A percentile compares a stretch with the other conserved stretches of the same genome.
Evolutionary conservation across 2,329 filamentous ascomycete genomes (phyloP).

Genomic region (Diplodia seriata): DNA sequence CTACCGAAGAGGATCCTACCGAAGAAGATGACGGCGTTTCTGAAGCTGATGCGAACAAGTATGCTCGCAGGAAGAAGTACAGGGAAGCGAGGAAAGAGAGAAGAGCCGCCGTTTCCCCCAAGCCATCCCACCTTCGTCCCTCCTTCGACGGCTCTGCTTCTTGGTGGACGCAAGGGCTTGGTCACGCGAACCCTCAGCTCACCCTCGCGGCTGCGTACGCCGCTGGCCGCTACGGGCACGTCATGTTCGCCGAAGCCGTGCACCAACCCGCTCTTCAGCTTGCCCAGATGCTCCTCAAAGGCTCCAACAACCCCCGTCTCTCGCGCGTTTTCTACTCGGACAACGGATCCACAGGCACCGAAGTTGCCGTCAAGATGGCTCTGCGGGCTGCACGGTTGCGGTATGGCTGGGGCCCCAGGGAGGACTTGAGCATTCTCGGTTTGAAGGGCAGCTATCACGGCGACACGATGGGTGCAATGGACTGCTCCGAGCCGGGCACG

Average conservation of each 20-base stretch:
- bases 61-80: neutral
- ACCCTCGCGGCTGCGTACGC: conserved; percentile 80
- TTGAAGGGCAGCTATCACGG: conserved; percentile 84
- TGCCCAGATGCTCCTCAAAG: conserved; percentile 67
- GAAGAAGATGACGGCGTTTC: no score
- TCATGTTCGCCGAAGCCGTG: conserved; percentile 85
- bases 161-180: conserved; percentile 91
- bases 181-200: conserved; percentile 76
- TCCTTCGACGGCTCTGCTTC: conserved; percentile 85
- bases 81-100: neutral
- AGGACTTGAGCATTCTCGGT: conserved; percentile 71
- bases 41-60: neutral
- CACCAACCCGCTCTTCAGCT: conserved; percentile 77
- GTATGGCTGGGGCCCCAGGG: conserved; percentile 68
- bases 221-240: conserved; percentile 82
- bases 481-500: conserved; percentile 76
- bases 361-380: conserved; percentile 87
- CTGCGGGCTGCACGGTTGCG: conserved; percentile 70
- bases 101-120: conserved; percentile 14
- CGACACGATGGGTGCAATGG: conserved; percentile 89
- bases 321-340: conserved; percentile 81
- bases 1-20: no score
- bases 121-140: conserved; percentile 59
- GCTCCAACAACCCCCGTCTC: conserved; percentile 69
- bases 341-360: conserved; percentile 82